Evolutionary conservation across 768 basidiomycete genomes (phyloP), one percentile per base, ranked within the genome.

Genomic region (Auriscalpium orientale): DNA sequence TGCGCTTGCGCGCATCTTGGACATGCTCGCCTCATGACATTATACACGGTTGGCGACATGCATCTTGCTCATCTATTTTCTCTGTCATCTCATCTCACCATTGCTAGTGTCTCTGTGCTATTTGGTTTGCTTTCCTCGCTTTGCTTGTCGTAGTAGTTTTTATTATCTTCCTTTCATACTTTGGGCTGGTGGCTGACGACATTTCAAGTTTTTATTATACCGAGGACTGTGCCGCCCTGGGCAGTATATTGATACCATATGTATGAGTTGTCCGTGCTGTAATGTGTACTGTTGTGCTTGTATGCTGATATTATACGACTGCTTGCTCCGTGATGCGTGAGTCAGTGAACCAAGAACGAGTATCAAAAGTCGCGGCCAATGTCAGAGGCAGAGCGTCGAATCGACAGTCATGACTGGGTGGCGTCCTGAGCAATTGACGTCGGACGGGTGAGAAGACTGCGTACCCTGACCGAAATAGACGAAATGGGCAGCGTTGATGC

Each of bases 401-500:
- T 60, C 61, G 40, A 57, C 54, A 10, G 16, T 36, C 58, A 62
- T 57, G 20, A 54, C 61, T 62, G 21, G 5, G 20, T 5, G 35
- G 20, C 49, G 12, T 7, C 12, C 28, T 15, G 20, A 6, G 47
- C 11, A 4, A 45, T 15, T 13, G 28, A 11, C 5, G 28, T 10
- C 13, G 18, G 11, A 49, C 20, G 34, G 43, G 38, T 22, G 34
- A 46, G n/a, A 18, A 28, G 28, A 28, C n/a, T 16, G 20, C 56
- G 16, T 55, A 79, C 78, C 65, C 66, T 78, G 75, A 10, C 63
- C 69, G 58, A 80, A 79, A 59, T 81, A 79, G 13, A 73, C 48
- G 47, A 71, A 58, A 50, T 81, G 79, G n/a, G 74, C 70, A 5
- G 67, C 67, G 55, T 78, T 79, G 56, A 77, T 74, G 34, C 78